Evolutionary conservation across 257 asterid species (phyloP), one percentile per base, ranked within the genome.

Genomic region (Coffea canephora): DNA sequence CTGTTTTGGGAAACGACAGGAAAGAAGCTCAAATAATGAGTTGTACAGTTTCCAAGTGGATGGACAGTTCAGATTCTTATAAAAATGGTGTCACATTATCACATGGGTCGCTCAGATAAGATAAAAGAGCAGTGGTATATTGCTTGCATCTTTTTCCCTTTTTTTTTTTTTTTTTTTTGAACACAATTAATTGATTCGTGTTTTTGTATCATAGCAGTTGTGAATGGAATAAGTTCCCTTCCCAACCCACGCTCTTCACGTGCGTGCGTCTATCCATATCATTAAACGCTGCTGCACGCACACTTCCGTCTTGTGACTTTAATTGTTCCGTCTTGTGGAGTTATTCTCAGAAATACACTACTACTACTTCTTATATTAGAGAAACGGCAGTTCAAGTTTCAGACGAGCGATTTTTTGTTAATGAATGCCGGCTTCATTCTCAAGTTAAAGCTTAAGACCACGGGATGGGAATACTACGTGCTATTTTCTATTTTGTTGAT

Each of bases 1-100:
- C 76, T 78, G 76, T 78, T 59, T 46, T 71, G 25, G 82, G 82
- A 43, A 59, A 43, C 5, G 77, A 70, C 82, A 25, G 41, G 16
- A 57, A 49, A 18, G 49, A 46, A 74, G 50, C 52, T 59, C 9
- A 57, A 8, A 45, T 9, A 2, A 23, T 41, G 31, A 41, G 65
- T 57, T 57, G 27, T 57, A 61, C 67, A 61, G 4, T 23, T 19
- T 6, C 3, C 25, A 34, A 34, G 49, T 27, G 69, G 46, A 77
- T 78, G 76, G 76, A 78, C 71, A 70, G 69, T 49, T 27, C 1
- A 55, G 76, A 78, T 78, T 78, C 45, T 57, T 59, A 45, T 36
- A 3, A 19, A 19, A 36, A 18, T 50, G 45, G 16, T 46, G 79
- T 48, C 62, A 65, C 19, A 74, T 74, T 59, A 48, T 71, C 76